Evolutionary conservation across 2,329 filamentous ascomycete species (phyloP).

Genomic region (Dryadomyces quercivorus): DNA sequence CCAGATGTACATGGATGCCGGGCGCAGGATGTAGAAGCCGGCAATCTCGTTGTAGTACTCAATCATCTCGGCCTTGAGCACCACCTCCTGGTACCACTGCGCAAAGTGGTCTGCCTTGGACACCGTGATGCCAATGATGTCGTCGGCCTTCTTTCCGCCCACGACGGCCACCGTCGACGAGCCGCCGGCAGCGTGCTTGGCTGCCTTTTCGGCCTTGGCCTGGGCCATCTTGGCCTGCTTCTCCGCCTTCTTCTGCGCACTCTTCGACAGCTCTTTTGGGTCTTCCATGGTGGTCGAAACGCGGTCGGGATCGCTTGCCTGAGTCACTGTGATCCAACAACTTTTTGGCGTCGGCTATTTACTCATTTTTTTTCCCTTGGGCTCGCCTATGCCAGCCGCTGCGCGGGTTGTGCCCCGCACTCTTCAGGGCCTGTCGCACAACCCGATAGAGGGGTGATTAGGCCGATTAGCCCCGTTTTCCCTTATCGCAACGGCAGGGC

Average conservation of each 20-base stretch:
- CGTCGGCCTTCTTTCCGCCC: slow-evolving; percentile 47
- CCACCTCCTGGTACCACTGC: slow-evolving; percentile 95
- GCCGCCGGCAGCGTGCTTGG: slow-evolving; percentile 34
- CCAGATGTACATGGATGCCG: slow-evolving; percentile 52
- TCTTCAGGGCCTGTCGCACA: neutral
- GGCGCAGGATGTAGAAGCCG: slow-evolving; percentile 87
- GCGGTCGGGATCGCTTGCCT: neutral
- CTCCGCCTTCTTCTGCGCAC: slow-evolving; percentile 53
- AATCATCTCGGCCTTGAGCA: slow-evolving; percentile 93
- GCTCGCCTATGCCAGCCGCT: no score
- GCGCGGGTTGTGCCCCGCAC: slow-evolving; percentile 8
- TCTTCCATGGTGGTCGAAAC: slow-evolving; percentile 12
- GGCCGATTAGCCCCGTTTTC: neutral
- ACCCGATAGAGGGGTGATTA: slow-evolving; percentile 1
- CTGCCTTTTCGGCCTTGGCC: slow-evolving; percentile 50
- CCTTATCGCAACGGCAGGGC: slow-evolving; percentile 1
- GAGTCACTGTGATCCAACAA: no score
- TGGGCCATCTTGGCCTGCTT: slow-evolving; percentile 46
- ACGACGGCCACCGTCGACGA: slow-evolving; percentile 38
- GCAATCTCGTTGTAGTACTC: slow-evolving; percentile 91
- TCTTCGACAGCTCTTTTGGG: slow-evolving; percentile 39
- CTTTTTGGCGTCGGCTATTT: no score
- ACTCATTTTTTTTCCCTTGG: no score
- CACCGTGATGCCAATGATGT: slow-evolving; percentile 79
- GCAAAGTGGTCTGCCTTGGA: slow-evolving; percentile 79